These are phyloP conservation scores for Vitis hybrid DNA, from an alignment of 177 flowering plant genomes.

Conservation along the genomic window DNA sequence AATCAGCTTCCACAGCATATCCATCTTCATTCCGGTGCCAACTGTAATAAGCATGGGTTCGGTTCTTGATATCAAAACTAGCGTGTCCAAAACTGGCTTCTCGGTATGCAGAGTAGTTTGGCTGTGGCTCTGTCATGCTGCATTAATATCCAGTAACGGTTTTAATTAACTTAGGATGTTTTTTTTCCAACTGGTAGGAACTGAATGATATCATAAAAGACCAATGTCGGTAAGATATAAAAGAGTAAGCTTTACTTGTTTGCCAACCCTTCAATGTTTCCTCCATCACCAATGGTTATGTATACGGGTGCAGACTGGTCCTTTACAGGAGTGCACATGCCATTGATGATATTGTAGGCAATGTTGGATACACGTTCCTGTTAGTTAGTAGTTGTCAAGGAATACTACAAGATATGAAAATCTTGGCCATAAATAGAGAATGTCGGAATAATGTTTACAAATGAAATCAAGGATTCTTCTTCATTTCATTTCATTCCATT, in stretches of 20 bases:
- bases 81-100: slow-evolving; percentile 86
- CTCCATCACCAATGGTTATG: slow-evolving; percentile 89
- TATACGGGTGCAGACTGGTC: slow-evolving; percentile 79
- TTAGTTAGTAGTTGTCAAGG: not conserved
- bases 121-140: slow-evolving; percentile 73
- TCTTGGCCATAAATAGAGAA: too few relatives aligned
- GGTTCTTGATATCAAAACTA: slow-evolving; percentile 57
- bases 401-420: too few relatives aligned
- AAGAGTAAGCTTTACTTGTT: slow-evolving; percentile 48
- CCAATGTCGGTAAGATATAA: not conserved
- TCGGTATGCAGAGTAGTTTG: slow-evolving; percentile 65
- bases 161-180: too few relatives aligned
- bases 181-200: too few relatives aligned
- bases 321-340: slow-evolving; percentile 51
- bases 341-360: slow-evolving; percentile 64
- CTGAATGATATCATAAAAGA: not conserved
- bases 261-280: slow-evolving; percentile 78
- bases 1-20: slow-evolving; percentile 52
- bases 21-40: slow-evolving; percentile 78
- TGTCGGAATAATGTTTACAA: too few relatives aligned
- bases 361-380: slow-evolving; percentile 83
- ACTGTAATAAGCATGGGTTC: slow-evolving; percentile 60
- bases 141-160: not conserved
- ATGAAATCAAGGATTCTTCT: too few relatives aligned
- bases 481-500: too few relatives aligned